Evolutionary conservation across 2,329 filamentous ascomycete genomes (phyloP), one percentile per base, ranked within the genome.

Genomic region (Trichoderma harzianum): DNA sequence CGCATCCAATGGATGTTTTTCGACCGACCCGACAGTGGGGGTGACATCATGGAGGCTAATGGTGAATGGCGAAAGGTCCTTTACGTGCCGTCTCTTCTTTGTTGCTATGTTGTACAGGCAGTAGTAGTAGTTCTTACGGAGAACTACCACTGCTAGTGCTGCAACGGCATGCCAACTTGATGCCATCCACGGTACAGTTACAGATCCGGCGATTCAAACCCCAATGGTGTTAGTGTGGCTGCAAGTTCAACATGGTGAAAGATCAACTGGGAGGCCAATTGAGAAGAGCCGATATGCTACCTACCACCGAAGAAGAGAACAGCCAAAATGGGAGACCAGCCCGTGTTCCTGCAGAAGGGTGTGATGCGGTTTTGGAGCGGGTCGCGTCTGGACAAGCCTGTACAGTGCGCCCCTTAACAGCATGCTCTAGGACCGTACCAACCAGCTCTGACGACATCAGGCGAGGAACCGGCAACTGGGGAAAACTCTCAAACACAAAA

Each of bases 271-370:
- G 21, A 62, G 24, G 24, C 30, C 21, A 43, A 18, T 10, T 43
- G 39, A 26, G 60, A 43, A 43, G 57, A 21, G 21, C 39, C 60
- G 26, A 57, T 55, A 26, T 21, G 53, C 64, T 26, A 39, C 32
- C 53, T 32, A 10, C 10, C 32, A 57, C 16, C 32, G 16, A 39
- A 28, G 26, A 36, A 67, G 14, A 32, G 28, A 24, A 26, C 30
- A 21, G 57, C 28, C 34, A 55, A 16, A 26, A 36, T n/a, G 11
- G 30, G 55, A 28, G 43, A 34, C 69, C 64, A 36, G 53, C 70
- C n/a, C 32, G 43, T 74, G 74, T 73, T 73, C 70, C 74, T 73
- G 74, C 73, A 72, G 69, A 74, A 74, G 73, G 26, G 62, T 67
- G 32, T 66, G 64, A 70, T 70, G 70, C 39, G 71, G 67, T 68